These are phyloP conservation scores for Eimeria praecox DNA, from an alignment of 169 alveolate species.

Conservation along the genomic window DNA sequence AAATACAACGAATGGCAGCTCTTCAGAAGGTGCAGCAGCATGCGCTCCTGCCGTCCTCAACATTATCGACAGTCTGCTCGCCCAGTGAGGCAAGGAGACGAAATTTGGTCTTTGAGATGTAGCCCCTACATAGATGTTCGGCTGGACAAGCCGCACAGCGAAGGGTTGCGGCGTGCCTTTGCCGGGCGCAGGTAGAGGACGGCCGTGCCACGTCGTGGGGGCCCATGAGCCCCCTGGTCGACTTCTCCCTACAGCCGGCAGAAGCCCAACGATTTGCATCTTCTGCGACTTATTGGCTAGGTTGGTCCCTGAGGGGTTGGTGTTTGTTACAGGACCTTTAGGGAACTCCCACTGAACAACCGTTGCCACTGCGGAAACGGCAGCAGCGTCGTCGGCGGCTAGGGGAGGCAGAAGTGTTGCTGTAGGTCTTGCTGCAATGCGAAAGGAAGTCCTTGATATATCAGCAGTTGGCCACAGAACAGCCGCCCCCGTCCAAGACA, in stretches of 20 bases:
- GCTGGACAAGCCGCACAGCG: constrained; percentile 58
- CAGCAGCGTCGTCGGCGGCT: constrained; percentile 63
- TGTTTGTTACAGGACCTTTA: background rate
- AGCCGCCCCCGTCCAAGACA: background rate
- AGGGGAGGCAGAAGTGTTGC: constrained; percentile 53
- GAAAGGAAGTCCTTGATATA: background rate
- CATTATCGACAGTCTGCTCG: background rate
- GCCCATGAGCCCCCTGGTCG: constrained; percentile 63
- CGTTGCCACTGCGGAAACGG: constrained; percentile 59
- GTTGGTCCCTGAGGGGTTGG: background rate
- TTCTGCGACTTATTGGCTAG: background rate
- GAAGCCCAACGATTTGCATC: constrained; percentile 55
- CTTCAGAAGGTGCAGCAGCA: background rate
- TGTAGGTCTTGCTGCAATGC: background rate
- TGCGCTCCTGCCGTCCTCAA: background rate
- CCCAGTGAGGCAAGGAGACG: background rate
- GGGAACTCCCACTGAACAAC: constrained; percentile 49
- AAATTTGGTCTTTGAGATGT: background rate
- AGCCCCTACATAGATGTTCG: constrained; percentile 27
- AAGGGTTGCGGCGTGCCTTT: background rate
- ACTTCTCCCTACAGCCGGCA: constrained; percentile 37
- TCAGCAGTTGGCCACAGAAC: background rate
- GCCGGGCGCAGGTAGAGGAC: background rate
- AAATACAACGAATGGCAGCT: background rate
- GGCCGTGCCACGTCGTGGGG: constrained; percentile 59